Base-by-base conservation (phyloP, 805 yeast genomes). In the Yamadazyma nakazawae region DNA sequence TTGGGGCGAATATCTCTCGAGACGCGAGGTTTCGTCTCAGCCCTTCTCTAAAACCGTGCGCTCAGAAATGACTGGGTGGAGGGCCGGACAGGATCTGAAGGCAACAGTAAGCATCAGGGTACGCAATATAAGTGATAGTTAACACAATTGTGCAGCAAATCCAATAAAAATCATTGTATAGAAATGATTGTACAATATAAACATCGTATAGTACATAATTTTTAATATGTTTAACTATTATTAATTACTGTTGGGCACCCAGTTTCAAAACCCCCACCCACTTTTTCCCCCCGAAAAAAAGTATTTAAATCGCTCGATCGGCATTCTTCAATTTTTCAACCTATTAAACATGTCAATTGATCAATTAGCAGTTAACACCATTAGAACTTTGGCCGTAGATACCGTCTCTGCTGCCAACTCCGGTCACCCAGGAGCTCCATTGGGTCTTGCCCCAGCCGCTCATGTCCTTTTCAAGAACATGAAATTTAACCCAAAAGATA, bases 381-480 rank as follows among this genome's bases (percentile, higher is more conserved):
- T 92, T 75, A 89, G 97, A 75, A 72, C 84, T 52, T 79, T 92
- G 60, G 82, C 97, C 28, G 88, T 86, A 46, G 98, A 92, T 68
- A 84, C 88, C 55, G 94, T 88, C 52, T 78, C 84, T 50, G 79
- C 82, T 71, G 91, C 97, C 62, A 86, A 92, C 73, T 85, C 96
- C 51, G 98, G 98, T 57, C 98, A 92, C 76, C 98, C 98, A 48
- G 98, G 98, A 76, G 98, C 98, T 43, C 98, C 98, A 62, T 82
- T 92, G 81, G 98, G 97, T 54, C 75, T 91, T 72, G 97, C 98
- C 17, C 96, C 97, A 42, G 84, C 92, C 50, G 96, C 97, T 52
- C 97, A 92, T 70, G 84, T 82, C 48, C 67, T 92, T 54, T 88
- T 85, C 82, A 78, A 82, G 67, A 80, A 80, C 65, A 78, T 91